Conservation (phyloP, 2,329 filamentous ascomycete species). For the Xylariaceae sp. region DNA sequence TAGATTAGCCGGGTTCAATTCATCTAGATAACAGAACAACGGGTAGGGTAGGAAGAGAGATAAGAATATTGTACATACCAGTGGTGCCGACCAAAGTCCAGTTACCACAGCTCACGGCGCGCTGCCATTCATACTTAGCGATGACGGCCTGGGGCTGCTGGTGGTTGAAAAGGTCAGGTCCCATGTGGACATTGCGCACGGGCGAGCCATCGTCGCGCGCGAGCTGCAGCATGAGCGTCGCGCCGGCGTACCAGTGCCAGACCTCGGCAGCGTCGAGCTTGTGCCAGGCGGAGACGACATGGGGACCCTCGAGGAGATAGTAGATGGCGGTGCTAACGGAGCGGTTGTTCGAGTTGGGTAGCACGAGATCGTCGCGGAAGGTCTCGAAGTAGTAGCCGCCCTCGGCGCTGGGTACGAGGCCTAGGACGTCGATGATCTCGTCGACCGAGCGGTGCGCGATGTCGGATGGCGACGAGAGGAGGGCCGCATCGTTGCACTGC, state of each 20-base stretch:
- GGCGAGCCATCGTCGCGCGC: slow-evolving; percentile 40
- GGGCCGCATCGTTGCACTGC: neutral
- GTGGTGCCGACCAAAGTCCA: slow-evolving; percentile 46
- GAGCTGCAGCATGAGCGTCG: slow-evolving; percentile 42
- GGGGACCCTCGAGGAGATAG: slow-evolving; percentile 40
- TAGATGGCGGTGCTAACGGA: slow-evolving; percentile 48
- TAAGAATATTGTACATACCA: slow-evolving; percentile 20
- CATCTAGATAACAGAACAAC: neutral
- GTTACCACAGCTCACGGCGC: slow-evolving; percentile 39
- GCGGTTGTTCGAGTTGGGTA: slow-evolving; percentile 29
- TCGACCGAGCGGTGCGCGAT: slow-evolving; percentile 34
- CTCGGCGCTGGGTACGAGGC: slow-evolving; percentile 42
- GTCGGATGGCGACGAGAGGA: neutral
- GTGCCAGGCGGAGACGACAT: slow-evolving; percentile 45
- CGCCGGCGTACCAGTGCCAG: slow-evolving; percentile 52
- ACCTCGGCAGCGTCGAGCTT: slow-evolving; percentile 46
- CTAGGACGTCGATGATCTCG: slow-evolving; percentile 41
- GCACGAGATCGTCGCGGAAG: slow-evolving; percentile 37
- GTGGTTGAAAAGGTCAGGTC: slow-evolving; percentile 38
- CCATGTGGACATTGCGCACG: slow-evolving; percentile 35
- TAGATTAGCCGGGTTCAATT: neutral
- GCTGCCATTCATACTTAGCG: slow-evolving; percentile 41
- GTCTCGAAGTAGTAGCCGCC: slow-evolving; percentile 47
- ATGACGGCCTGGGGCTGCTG: slow-evolving; percentile 43
- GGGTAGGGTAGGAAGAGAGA: neutral